These are phyloP conservation scores for Saccharomyces jurei DNA, from an alignment of 805 yeast species.

Conservation along the genomic window DNA sequence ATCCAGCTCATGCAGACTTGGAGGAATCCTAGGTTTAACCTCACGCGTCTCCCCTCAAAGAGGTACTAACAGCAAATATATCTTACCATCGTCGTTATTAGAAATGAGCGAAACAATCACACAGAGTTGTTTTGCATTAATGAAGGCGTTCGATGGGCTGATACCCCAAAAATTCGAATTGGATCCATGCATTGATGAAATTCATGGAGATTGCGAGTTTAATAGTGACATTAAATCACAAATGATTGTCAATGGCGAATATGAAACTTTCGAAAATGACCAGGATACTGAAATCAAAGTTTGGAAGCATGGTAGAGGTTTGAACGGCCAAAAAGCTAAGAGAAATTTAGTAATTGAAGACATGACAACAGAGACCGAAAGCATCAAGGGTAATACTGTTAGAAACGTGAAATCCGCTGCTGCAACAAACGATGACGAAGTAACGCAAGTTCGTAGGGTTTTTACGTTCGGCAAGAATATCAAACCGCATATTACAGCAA, in stretches of 20 bases:
- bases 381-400: conserved; percentile 3
- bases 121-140: conserved; percentile 42
- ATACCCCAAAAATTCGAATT: conserved; percentile 29
- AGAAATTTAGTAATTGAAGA: not conserved
- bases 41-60: conserved; percentile 31
- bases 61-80: conserved; percentile 26
- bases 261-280: conserved; percentile 6
- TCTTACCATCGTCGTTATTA: conserved; percentile 8
- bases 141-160: conserved; percentile 30
- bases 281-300: conserved; percentile 1
- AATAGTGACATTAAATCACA: conserved; percentile 13
- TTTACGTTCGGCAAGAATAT: conserved; percentile 4
- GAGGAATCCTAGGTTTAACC: conserved; percentile 46
- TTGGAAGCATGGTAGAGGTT: not conserved
- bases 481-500: conserved; percentile 2
- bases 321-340: not conserved
- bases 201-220: conserved; percentile 10
- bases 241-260: conserved; percentile 16
- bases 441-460: conserved; percentile 1
- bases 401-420: not conserved
- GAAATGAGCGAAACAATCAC: conserved; percentile 38
- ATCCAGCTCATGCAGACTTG: conserved; percentile 45
- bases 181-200: conserved; percentile 10
- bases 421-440: not conserved
- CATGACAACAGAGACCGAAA: not conserved